Evolutionary conservation across 2,329 filamentous ascomycete genomes (phyloP).

Genomic region (Penicillium sp.): DNA sequence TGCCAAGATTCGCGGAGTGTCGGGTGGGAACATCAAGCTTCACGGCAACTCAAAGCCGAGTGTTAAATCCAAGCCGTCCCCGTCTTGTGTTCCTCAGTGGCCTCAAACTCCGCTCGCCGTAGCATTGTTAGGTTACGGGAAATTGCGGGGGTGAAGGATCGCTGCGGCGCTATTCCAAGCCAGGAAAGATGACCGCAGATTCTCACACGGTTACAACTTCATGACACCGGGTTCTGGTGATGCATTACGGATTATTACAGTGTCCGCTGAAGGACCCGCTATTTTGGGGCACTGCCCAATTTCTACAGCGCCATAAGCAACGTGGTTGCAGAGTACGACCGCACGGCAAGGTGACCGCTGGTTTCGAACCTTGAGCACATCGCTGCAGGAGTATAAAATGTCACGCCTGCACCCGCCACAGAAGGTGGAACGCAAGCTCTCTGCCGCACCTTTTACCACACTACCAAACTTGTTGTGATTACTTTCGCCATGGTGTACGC

Average conservation of each 20-base stretch:
- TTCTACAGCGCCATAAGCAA: not conserved
- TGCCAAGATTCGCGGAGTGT: not conserved
- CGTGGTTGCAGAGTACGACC: too few relatives aligned
- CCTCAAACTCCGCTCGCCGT: not conserved
- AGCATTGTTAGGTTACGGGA: constrained; percentile 12
- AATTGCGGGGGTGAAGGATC: constrained; percentile 5
- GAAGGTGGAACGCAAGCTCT: not conserved
- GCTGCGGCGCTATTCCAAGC: constrained; percentile 1
- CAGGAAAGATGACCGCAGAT: not conserved
- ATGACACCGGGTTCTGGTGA: not conserved
- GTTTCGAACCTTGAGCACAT: not conserved
- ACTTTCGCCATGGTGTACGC: constrained; percentile 3
- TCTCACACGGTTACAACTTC: not conserved
- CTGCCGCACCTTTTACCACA: not conserved
- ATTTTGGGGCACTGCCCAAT: not conserved
- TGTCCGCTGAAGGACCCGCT: not conserved
- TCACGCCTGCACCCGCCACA: too few relatives aligned
- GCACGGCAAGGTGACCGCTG: not conserved
- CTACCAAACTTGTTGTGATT: not conserved
- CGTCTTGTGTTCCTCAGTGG: not conserved
- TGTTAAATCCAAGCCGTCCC: not conserved
- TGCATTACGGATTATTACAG: not conserved
- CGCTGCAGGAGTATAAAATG: not conserved
- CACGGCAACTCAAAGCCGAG: not conserved
- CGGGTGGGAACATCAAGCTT: not conserved